Percentiles rank a stretch among this genome's conserved stretches.
Evolutionary conservation across 2,329 filamentous ascomycete species (phyloP).

Genomic region (Xylariaceae sp.): DNA sequence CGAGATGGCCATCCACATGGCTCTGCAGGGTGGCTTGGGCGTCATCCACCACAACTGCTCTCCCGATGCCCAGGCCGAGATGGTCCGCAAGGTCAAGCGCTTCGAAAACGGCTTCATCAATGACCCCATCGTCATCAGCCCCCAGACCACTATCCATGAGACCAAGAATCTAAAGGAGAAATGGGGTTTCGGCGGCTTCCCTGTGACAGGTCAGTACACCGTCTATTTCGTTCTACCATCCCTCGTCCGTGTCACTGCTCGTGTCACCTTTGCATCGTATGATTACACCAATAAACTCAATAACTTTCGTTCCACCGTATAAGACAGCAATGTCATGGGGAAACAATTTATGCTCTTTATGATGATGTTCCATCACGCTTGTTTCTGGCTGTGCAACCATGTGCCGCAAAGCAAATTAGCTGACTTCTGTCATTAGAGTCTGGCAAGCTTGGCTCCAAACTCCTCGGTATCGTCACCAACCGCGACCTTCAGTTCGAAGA

Average conservation of each 20-base stretch:
- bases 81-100: slow-evolving; percentile 98
- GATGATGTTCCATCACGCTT: slow-evolving; percentile 27
- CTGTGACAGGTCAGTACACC: slow-evolving; percentile 80
- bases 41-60: slow-evolving; percentile 99
- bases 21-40: slow-evolving; percentile 79
- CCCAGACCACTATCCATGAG: slow-evolving; percentile 83
- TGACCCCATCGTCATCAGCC: slow-evolving; percentile 88
- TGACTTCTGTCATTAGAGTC: slow-evolving; percentile 63
- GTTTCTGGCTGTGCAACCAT: slow-evolving; percentile 2
- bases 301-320: slow-evolving; percentile 99
- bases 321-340: slow-evolving; percentile 82
- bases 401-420: slow-evolving; percentile 22
- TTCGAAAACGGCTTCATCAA: slow-evolving; percentile 99
- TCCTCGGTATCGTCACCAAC: slow-evolving; percentile 95
- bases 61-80: slow-evolving; percentile 93
- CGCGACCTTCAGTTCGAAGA: slow-evolving; percentile 97
- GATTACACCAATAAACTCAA: slow-evolving; percentile 76
- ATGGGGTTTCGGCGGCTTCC: slow-evolving; percentile 98
- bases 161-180: slow-evolving; percentile 91
- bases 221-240: slow-evolving; percentile 9
- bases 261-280: slow-evolving; percentile 40
- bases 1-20: slow-evolving; percentile 99
- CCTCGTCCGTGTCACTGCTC: not conserved
- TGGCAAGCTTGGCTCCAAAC: slow-evolving; percentile 90
- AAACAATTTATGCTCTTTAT: slow-evolving; percentile 54